Conservation (phyloP, 148 eudicot genomes). For the Amaranthus palmeri region DNA sequence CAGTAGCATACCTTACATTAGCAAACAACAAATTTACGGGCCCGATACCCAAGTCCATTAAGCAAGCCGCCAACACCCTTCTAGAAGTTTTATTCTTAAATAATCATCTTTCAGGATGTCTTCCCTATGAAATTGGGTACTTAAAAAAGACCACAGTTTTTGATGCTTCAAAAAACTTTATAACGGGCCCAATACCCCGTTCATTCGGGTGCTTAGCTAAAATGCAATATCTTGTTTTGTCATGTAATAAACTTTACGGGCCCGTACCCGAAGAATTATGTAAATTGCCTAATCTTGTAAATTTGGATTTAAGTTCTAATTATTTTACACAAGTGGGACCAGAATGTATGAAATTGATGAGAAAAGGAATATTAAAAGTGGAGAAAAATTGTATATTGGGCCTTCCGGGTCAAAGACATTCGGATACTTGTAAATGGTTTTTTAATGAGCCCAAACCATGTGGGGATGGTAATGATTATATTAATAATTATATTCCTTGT, state of each 20-base stretch:
- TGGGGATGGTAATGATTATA: conserved; percentile 9
- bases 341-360: conserved; percentile 36
- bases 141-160: conserved; percentile 31
- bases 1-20: conserved; percentile 33
- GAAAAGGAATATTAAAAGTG: conserved; percentile 26
- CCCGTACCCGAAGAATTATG: conserved; percentile 40
- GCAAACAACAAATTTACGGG: conserved; percentile 47
- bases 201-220: conserved; percentile 38
- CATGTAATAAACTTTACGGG: conserved; percentile 32
- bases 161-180: conserved; percentile 30
- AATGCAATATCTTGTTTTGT: conserved; percentile 27
- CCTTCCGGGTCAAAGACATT: conserved; percentile 27
- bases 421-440: conserved; percentile 27
- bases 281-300: conserved; percentile 16
- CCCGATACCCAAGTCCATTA: conserved; percentile 36
- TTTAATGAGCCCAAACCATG: conserved; percentile 22
- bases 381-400: conserved; percentile 35
- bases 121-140: conserved; percentile 43
- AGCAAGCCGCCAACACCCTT: conserved; percentile 18
- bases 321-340: conserved; percentile 54
- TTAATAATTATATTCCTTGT: conserved; percentile 27
- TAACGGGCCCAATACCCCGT: conserved; percentile 49
- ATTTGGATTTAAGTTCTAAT: conserved; percentile 30
- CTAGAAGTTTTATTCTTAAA: conserved; percentile 35
- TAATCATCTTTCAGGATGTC: conserved; percentile 39